Base-by-base conservation (phyloP, 352 stramenopile species). In the Phytophthora sp. region DNA sequence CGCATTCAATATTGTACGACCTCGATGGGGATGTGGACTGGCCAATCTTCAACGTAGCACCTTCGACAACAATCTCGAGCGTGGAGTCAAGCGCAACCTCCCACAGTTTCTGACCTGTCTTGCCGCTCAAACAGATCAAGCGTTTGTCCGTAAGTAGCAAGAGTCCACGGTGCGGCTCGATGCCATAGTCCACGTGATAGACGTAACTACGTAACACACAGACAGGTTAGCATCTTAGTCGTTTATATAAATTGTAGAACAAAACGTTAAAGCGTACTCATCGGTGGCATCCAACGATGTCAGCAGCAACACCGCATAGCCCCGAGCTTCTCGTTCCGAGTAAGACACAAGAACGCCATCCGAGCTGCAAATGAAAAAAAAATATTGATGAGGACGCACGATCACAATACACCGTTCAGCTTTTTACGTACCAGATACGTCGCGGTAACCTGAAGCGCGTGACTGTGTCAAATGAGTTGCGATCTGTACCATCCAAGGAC, bases 61-160 rank as follows among this genome's bases (percentile, higher is more conserved):
- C 72, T 17, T 67, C 62, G 18, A 75, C 72, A 21, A 75, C 62
- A 0, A 95, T 77, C 15, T 87, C 72, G 21, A 95, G 50, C 21
- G 84, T 91, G 45, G 87, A 95, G 35, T 95, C 87, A 9, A 93
- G 76, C 23, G 87, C 87, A 34, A 95, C 62, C 52, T 95, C 87
- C 87, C 87, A 95, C 20, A 92, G 45, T 49, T 88, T 90, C 38
- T 92, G 82, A 4, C 87, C 84, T 20, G 81, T 95, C 37, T 76
- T 82, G 7, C 78, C 76, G 20, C 80, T 91, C 30, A 95, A 63
- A 52, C 87, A 95, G 34, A 90, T 74, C 12, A 95, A 74, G 5
- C 87, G 84, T 63, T 95, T 95, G 57, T 95, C 84, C 3, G 87
- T 95, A 24, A 95, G 80, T 61, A 95, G 55, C 27, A 95, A 62